phyloP scores from a whole-genome alignment of 345 rosid genomes.

The Brassica cretica region DNA sequence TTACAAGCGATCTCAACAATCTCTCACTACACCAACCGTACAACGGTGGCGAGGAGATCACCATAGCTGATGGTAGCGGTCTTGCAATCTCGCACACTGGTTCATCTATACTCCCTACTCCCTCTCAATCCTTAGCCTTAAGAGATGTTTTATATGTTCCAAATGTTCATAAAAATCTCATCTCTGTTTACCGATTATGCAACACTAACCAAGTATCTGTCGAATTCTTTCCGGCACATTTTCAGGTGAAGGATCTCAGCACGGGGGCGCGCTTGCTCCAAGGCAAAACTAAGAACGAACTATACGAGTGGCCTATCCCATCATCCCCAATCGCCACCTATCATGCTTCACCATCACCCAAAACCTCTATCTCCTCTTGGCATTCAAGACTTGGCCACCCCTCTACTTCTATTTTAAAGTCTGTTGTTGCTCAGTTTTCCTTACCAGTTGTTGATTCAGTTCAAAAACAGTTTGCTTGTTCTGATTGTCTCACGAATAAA shows the following conservation, averaged over 20 bases:
- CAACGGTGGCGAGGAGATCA: neutral
- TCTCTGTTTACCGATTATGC: neutral
- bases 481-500: neutral
- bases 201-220: neutral
- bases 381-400: neutral
- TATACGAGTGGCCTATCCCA: neutral
- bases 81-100: neutral
- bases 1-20: neutral
- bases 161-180: neutral
- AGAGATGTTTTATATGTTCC: neutral
- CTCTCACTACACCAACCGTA: neutral
- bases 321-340: neutral
- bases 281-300: neutral
- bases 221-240: neutral
- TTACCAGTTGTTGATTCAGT: neutral
- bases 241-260: neutral
- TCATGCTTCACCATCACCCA: neutral
- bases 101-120: neutral
- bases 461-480: neutral
- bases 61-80: neutral
- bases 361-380: neutral
- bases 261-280: neutral
- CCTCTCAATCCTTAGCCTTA: neutral
- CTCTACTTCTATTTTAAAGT: neutral
- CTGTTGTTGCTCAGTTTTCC: neutral